Conservation (phyloP, 768 basidiomycete species). For the Multifurca ochricompacta region DNA sequence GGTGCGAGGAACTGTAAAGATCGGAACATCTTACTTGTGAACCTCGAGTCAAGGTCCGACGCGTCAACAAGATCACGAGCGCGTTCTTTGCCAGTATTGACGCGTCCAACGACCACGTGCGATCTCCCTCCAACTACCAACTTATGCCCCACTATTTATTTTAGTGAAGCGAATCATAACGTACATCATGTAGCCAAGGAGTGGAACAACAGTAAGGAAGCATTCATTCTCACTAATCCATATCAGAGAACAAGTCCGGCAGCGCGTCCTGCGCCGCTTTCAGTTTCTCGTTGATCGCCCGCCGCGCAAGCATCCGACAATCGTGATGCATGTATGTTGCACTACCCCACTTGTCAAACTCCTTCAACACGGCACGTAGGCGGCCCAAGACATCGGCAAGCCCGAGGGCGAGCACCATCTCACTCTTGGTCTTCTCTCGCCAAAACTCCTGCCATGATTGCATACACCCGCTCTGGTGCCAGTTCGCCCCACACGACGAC, state of each 20-base stretch:
- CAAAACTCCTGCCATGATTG: conserved; percentile 75
- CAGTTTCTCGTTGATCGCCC: conserved; percentile 46
- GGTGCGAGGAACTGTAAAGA: neutral
- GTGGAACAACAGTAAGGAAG: neutral
- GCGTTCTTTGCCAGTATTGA: conserved; percentile 15
- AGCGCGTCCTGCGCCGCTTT: conserved; percentile 51
- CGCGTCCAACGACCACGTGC: neutral
- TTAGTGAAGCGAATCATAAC: neutral
- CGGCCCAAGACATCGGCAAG: conserved; percentile 63
- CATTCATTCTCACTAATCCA: conserved; percentile 12
- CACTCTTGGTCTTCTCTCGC: conserved; percentile 65
- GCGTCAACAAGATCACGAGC: conserved; percentile 12
- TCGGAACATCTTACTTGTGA: neutral
- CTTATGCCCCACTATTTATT: neutral
- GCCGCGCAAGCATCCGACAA: conserved; percentile 52
- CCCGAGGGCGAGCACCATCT: conserved; percentile 50
- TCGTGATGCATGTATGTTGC: conserved; percentile 78
- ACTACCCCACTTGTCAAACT: conserved; percentile 63
- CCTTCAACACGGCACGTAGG: conserved; percentile 52
- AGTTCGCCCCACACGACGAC: conserved; percentile 52
- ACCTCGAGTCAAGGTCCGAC: conserved; percentile 12
- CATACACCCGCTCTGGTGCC: conserved; percentile 65
- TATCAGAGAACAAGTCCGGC: conserved; percentile 51
- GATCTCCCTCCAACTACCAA: neutral
- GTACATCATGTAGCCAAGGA: too few species aligned